These are phyloP conservation scores for Laguncularia racemosa DNA, from an alignment of 345 rosid species.

Conservation along the genomic window DNA sequence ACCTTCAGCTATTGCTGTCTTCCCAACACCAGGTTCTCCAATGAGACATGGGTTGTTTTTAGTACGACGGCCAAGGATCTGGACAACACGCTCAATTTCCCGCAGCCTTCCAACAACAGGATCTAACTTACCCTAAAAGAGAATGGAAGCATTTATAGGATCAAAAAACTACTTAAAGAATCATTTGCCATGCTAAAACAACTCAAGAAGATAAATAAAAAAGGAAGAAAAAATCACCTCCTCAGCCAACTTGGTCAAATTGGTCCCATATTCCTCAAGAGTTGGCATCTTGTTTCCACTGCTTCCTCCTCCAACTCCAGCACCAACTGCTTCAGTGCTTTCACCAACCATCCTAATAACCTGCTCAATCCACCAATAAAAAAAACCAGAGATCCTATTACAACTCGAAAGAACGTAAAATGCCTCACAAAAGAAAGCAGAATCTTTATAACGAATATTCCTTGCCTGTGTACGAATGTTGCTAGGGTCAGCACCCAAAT, in stretches of 20 bases:
- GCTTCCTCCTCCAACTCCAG: constrained; percentile 69
- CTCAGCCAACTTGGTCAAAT: constrained; percentile 92
- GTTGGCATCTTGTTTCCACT: constrained; percentile 93
- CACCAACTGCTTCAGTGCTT: constrained; percentile 74
- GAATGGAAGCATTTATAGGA: not conserved
- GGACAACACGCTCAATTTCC: constrained; percentile 92
- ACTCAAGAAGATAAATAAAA: not conserved
- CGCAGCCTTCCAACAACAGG: constrained; percentile 98
- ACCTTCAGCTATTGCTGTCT: constrained; percentile 99
- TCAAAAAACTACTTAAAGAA: not conserved
- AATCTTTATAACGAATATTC: not conserved
- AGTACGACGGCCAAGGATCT: constrained; percentile 93
- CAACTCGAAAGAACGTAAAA: no score
- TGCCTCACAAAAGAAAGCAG: no score
- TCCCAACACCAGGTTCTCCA: constrained; percentile 99
- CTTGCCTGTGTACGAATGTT: constrained; percentile 93
- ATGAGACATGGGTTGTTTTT: constrained; percentile 97
- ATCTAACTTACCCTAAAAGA: constrained; percentile 82
- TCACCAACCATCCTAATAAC: constrained; percentile 99
- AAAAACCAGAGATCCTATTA: no score
- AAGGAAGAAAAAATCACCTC: constrained; percentile 47
- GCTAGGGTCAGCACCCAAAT: constrained; percentile 83
- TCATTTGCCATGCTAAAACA: not conserved
- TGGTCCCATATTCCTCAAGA: constrained; percentile 97
- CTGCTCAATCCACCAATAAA: constrained; percentile 22